phyloP scores from a whole-genome alignment of 768 basidiomycete species.

The Mycena leptocephala region DNA sequence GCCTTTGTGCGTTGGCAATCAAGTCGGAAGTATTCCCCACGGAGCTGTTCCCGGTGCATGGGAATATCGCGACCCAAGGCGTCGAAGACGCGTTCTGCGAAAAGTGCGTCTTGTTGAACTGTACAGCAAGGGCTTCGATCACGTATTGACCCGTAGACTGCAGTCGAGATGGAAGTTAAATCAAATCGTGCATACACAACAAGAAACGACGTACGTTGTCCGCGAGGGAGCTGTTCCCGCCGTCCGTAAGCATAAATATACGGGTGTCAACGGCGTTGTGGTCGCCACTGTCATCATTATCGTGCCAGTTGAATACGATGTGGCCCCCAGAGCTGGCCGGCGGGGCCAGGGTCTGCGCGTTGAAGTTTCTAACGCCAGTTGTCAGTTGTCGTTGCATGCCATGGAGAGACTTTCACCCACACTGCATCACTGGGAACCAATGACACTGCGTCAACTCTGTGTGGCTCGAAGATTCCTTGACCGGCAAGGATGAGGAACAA shows the following conservation, averaged over 20 bases:
- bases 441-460: background rate
- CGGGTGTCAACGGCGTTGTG: slow-evolving; percentile 4
- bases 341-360: background rate
- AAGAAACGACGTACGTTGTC: slow-evolving; percentile 6
- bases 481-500: background rate
- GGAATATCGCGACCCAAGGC: slow-evolving; percentile 25
- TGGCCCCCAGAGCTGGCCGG: background rate
- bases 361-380: background rate
- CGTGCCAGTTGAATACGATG: slow-evolving; percentile 28
- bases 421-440: background rate
- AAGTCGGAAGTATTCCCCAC: slow-evolving; percentile 16
- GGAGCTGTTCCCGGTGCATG: background rate
- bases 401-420: background rate
- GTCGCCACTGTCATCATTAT: slow-evolving; percentile 1
- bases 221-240: slow-evolving; percentile 11
- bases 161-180: background rate
- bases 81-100: background rate
- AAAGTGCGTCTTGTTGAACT: slow-evolving; percentile 31
- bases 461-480: background rate
- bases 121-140: slow-evolving; percentile 22
- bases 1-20: slow-evolving; percentile 17
- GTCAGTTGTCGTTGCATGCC: background rate
- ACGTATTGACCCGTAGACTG: slow-evolving; percentile 7
- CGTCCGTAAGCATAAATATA: slow-evolving; percentile 18
- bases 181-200: background rate